A percentile compares a stretch with the other conserved stretches of the same genome.
phyloP scores from a whole-genome alignment of 352 stramenopile species.

The Phytophthora crassamura region DNA sequence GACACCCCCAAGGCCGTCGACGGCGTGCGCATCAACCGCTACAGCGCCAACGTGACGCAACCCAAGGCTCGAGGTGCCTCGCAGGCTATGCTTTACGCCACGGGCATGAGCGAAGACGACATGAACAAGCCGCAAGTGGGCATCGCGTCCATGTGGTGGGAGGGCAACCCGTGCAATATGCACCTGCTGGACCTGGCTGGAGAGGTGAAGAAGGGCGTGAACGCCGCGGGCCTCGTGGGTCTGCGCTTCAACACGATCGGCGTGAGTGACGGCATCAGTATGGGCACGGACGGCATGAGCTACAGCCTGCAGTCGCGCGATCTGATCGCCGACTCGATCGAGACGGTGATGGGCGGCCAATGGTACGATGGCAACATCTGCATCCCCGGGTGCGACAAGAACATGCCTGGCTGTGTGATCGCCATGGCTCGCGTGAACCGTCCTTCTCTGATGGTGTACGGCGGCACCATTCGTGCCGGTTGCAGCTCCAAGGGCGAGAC shows the following conservation, averaged over 20 bases:
- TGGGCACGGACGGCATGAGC: slow-evolving; percentile 97
- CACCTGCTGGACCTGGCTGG: slow-evolving; percentile 96
- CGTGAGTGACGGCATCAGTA: slow-evolving; percentile 98
- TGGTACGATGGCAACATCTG: slow-evolving; percentile 99
- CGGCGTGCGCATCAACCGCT: slow-evolving; percentile 77
- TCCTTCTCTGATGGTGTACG: slow-evolving; percentile 98
- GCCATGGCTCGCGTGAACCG: slow-evolving; percentile 98
- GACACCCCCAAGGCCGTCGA: slow-evolving; percentile 28
- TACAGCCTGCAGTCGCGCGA: slow-evolving; percentile 97
- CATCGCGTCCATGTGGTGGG: slow-evolving; percentile 98
- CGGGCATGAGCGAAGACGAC: slow-evolving; percentile 93
- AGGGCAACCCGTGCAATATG: slow-evolving; percentile 99
- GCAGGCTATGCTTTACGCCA: slow-evolving; percentile 99
- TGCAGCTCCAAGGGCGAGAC: slow-evolving; percentile 88
- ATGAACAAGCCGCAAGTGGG: slow-evolving; percentile 96
- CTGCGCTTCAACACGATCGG: slow-evolving; percentile 99
- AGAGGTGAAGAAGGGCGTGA: slow-evolving; percentile 95
- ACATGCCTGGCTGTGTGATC: slow-evolving; percentile 99
- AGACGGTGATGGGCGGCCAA: slow-evolving; percentile 98
- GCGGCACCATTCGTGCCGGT: slow-evolving; percentile 97
- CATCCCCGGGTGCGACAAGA: slow-evolving; percentile 99
- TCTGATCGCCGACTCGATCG: slow-evolving; percentile 99
- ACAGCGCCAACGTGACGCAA: slow-evolving; percentile 93
- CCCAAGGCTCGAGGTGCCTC: slow-evolving; percentile 96
- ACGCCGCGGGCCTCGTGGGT: slow-evolving; percentile 90